phyloP scores from a whole-genome alignment of 176 grass and related monocot species.

The Paspalum vaginatum region DNA sequence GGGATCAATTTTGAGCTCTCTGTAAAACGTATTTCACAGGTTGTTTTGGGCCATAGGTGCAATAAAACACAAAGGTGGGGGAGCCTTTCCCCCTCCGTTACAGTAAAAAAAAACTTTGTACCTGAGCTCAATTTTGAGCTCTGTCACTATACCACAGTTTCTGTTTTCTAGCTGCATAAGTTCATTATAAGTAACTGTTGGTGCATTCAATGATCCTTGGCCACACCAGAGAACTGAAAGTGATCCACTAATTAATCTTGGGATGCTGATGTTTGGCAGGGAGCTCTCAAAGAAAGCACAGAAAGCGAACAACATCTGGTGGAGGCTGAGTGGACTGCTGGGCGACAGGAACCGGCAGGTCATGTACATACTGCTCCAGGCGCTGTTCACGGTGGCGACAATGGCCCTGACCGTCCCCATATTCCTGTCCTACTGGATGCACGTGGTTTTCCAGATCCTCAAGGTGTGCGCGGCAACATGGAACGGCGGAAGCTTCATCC shows the following conservation, averaged over 20 bases:
- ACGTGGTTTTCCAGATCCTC: constrained; percentile 80
- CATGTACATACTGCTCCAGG: constrained; percentile 93
- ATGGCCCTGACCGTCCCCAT: constrained; percentile 84
- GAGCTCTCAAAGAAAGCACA: constrained; percentile 99
- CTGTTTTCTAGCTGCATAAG: neutral
- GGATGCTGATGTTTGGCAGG: constrained; percentile 44
- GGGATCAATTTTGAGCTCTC: neutral
- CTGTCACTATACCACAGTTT: neutral
- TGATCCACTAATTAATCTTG: constrained; percentile 1
- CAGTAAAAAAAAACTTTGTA: too few relatives aligned
- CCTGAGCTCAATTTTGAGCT: neutral
- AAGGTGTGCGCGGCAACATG: constrained; percentile 87
- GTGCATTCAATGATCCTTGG: neutral
- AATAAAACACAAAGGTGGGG: too few relatives aligned
- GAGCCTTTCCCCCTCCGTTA: too few relatives aligned
- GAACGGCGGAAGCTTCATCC: constrained; percentile 93
- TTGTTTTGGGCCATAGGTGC: too few relatives aligned
- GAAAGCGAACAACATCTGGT: constrained; percentile 98
- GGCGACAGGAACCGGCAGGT: constrained; percentile 85
- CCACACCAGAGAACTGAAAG: neutral
- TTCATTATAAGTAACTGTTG: neutral
- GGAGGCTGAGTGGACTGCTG: constrained; percentile 84
- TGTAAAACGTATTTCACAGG: too few relatives aligned
- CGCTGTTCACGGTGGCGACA: constrained; percentile 78
- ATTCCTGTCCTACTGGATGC: constrained; percentile 89